Evolutionary conservation across 768 basidiomycete species (phyloP), one percentile per base, ranked within the genome.

Genomic region (Kondoa subrosea): DNA sequence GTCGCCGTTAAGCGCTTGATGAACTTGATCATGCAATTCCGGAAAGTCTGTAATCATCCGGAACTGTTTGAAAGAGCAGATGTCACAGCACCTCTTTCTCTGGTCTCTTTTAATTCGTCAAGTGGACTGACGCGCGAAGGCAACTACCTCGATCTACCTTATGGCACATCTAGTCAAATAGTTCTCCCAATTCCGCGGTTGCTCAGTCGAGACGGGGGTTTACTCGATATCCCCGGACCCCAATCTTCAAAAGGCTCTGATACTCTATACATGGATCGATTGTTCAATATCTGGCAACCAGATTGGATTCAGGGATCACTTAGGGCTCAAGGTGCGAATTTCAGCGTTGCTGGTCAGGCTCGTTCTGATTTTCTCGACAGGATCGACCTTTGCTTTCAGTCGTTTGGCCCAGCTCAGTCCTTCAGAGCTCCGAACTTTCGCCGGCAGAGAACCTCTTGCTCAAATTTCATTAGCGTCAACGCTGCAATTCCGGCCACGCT

Each of bases 11-110:
- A 90, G 65, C 89, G 91, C 4, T 80, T 99, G 69, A 97, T 97
- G 93, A 99, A 97, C 77, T 82, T 99, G 69, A 95, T 99, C 70
- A 99, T 99, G 95, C 95, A 99, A 77, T 97, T 97, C 81, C 86
- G 95, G 72, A 99, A 99, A 81, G 90, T 88, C 71, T 97, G 93
- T 81, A 97, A 96, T 74, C 95, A 99, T 73, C 95, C 95, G 0
- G 93, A 97, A 76, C 82, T 99, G 31, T 99, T 99, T 76, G 91
- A 97, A 76, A 85, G 95, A 17, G 92, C 92, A 30, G 95, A 97
- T 76, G 92, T 99, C 56, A 82, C 87, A 12, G 87, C 92, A 0
- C 92, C 95, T 0, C 89, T 89, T 76, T 87, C 92, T 1, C 95
- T 97, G 76, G 84, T 86, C 60, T 79, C 81, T 26, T 93, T 87